Conservation (phyloP, 2,329 filamentous ascomycete species). For the Colletotrichum orchidophilum region DNA sequence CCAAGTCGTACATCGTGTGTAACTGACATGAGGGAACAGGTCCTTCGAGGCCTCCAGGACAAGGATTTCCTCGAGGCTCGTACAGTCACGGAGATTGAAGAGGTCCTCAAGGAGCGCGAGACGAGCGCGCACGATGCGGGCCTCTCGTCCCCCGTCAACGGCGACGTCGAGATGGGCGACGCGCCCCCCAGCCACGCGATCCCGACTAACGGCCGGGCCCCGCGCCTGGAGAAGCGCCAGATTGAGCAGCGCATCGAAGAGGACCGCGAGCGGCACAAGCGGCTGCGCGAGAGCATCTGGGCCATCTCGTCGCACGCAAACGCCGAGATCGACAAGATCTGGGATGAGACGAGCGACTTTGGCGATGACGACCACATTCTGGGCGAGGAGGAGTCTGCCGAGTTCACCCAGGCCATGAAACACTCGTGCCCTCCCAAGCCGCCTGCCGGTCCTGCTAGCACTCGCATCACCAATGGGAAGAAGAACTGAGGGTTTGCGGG, state of each 20-base stretch:
- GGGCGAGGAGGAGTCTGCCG: conserved; percentile 75
- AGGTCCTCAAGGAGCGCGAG: conserved; percentile 83
- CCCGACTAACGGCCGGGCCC: conserved; percentile 45
- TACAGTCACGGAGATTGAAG: conserved; percentile 82
- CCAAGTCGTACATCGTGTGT: not conserved
- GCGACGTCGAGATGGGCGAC: conserved; percentile 51
- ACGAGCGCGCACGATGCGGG: conserved; percentile 66
- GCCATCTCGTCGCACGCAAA: conserved; percentile 75
- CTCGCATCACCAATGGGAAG: conserved; percentile 24
- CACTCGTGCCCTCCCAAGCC: conserved; percentile 30
- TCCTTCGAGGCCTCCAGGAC: conserved; percentile 73
- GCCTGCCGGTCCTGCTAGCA: conserved; percentile 29
- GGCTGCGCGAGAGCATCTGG: conserved; percentile 92
- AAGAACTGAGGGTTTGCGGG: conserved; percentile 4
- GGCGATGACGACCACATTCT: conserved; percentile 86
- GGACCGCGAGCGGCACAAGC: conserved; percentile 93
- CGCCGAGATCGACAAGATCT: conserved; percentile 80
- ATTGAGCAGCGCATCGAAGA: conserved; percentile 97
- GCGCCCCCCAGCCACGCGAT: conserved; percentile 52
- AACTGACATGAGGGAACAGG: conserved; percentile 51
- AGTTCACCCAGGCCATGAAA: conserved; percentile 48
- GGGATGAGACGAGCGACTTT: conserved; percentile 87
- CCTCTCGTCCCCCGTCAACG: conserved; percentile 59
- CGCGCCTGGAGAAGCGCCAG: conserved; percentile 79
- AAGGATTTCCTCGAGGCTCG: conserved; percentile 80